Conservation (phyloP, 768 basidiomycete species). For the Fomitopsis pulvina region DNA sequence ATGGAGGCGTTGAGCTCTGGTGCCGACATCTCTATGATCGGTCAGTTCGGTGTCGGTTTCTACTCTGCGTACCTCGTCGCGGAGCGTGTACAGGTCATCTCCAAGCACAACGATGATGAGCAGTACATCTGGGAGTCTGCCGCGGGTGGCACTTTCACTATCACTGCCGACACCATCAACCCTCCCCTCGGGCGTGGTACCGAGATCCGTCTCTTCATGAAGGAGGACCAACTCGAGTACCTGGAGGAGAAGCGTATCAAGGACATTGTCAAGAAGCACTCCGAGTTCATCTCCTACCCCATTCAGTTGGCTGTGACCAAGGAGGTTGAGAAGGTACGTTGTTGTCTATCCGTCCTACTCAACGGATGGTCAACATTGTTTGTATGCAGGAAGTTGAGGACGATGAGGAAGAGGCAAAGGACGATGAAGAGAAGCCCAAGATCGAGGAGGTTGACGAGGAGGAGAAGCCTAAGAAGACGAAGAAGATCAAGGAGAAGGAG, state of each 20-base stretch:
- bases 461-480: constrained; percentile 75
- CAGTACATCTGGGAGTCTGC: constrained; percentile 99
- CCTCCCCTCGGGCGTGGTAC: constrained; percentile 90
- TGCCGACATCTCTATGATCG: constrained; percentile 93
- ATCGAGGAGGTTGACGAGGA: constrained; percentile 69
- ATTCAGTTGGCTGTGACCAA: constrained; percentile 98
- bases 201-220: constrained; percentile 86
- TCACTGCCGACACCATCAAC: constrained; percentile 89
- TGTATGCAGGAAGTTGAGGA: constrained; percentile 74
- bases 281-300: constrained; percentile 99
- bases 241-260: constrained; percentile 99
- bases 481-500: constrained; percentile 86
- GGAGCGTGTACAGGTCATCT: constrained; percentile 96
- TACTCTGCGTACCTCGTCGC: constrained; percentile 99
- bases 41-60: constrained; percentile 99
- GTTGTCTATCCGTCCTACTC: background rate
- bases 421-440: constrained; percentile 67
- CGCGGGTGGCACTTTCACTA: constrained; percentile 98
- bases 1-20: constrained; percentile 96
- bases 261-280: constrained; percentile 99
- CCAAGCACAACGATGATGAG: constrained; percentile 99
- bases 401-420: constrained; percentile 69
- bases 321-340: constrained; percentile 94
- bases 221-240: constrained; percentile 99
- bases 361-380: constrained; percentile 5